Evolutionary conservation across 352 stramenopile species (phyloP), one percentile per base, ranked within the genome.

Genomic region (Phytopythium chamaehyphon): DNA sequence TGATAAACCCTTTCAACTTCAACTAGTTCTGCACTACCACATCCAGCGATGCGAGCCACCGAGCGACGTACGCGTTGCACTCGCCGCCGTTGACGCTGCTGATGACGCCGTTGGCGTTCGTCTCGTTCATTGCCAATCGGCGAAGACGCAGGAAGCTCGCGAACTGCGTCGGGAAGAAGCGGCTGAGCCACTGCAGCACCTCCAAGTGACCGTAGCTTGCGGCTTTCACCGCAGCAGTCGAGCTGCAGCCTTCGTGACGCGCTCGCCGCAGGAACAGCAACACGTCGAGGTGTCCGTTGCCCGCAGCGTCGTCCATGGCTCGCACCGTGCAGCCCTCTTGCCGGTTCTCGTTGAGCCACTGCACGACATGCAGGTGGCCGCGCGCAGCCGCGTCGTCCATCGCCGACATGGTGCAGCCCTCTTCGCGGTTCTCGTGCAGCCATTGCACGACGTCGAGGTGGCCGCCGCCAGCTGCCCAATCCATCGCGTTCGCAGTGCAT

Each of bases 271-370:
- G 19, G 14, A 54, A 44, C 23, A 49, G n/a, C 6, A 63, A 8
- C 10, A 55, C 37, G 24, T 63, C 56, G 7, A 63, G 46, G 14
- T 52, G 38, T 0, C 51, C 51, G 12, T 19, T 35, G 9, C 35
- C 47, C 2, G 61, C 56, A 3, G 61, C 61, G n/a, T 62, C 42
- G 57, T 69, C 53, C 47, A 65, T 62, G 2, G 61, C 57, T 37
- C 59, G 33, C 19, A 52, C 55, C 5, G 61, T 69, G 33, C 57
- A 69, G 18, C 49, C 55, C 37, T 56, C 55, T 15, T 22, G 18
- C 8, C 55, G 40, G 42, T 62, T 15, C n/a, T 28, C 14, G 18
- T 62, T 47, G 6, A 58, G 43, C 42, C 42, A 58, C 11, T 40
- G 18, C 4, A 58, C 52, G 0, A 58, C 24, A 8, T 42, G 5